A percentile compares a stretch with the other conserved stretches of the same genome.
Conservation (phyloP, 176 grass and related monocot species). For the Bromus sterilis region DNA sequence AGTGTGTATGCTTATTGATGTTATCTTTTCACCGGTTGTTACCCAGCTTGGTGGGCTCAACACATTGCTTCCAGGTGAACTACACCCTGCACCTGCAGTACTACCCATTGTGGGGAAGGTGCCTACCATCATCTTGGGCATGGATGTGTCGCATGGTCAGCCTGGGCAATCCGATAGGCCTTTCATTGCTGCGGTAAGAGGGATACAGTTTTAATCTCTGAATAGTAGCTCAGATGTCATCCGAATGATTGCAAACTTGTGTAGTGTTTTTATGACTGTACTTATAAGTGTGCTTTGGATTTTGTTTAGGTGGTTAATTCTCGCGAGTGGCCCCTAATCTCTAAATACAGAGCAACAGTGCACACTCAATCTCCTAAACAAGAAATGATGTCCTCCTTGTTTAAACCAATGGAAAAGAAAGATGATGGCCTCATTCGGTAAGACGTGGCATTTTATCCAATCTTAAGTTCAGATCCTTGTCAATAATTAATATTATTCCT, state of each 20-base stretch:
- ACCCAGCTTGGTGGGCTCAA: conserved; percentile 85
- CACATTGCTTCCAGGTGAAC: conserved; percentile 63
- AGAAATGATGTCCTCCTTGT: conserved; percentile 82
- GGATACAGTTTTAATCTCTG: background rate
- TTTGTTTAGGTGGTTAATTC: conserved; percentile 69
- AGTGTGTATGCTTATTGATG: background rate
- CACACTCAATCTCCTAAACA: conserved; percentile 54
- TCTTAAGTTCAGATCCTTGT: background rate
- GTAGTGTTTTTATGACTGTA: background rate
- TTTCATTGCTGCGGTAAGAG: conserved; percentile 77
- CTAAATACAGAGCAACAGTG: conserved; percentile 69
- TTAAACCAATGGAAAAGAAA: conserved; percentile 44
- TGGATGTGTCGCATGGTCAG: conserved; percentile 82
- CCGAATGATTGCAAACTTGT: background rate
- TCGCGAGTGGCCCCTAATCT: conserved; percentile 63
- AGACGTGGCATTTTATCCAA: background rate
- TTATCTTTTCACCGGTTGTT: background rate
- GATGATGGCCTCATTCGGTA: conserved; percentile 65
- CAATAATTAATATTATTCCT: background rate
- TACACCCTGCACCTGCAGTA: conserved; percentile 13
- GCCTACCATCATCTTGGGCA: conserved; percentile 80
- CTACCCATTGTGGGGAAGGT: conserved; percentile 42
- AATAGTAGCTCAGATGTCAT: background rate
- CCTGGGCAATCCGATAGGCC: conserved; percentile 73
- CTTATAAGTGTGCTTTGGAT: background rate